These are phyloP conservation scores for Pseudocercospora pini-densiflorae DNA, from an alignment of 2,329 filamentous ascomycete genomes.

Conservation along the genomic window DNA sequence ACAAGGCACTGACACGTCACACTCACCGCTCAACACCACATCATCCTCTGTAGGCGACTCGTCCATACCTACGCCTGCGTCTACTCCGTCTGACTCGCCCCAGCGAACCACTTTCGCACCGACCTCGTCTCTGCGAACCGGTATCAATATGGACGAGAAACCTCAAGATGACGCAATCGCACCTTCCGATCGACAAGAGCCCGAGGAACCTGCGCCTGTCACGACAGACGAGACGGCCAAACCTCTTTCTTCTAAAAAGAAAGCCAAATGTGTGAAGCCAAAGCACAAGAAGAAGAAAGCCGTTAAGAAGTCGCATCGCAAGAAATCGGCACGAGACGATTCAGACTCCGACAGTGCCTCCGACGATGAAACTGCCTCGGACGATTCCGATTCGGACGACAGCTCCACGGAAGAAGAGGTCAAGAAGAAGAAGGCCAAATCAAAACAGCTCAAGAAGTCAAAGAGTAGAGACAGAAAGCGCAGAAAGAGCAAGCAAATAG, in stretches of 20 bases:
- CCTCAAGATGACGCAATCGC: slow-evolving; percentile 26
- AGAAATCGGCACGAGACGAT: slow-evolving; percentile 28
- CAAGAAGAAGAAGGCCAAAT: slow-evolving; percentile 31
- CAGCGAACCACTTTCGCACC: slow-evolving; percentile 21
- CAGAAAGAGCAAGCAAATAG: slow-evolving; percentile 32
- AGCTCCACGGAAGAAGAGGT: slow-evolving; percentile 32
- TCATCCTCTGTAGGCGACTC: slow-evolving; percentile 26
- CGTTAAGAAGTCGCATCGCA: slow-evolving; percentile 25
- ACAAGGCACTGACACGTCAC: slow-evolving; percentile 31
- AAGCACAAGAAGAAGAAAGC: slow-evolving; percentile 32
- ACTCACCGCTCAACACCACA: slow-evolving; percentile 20
- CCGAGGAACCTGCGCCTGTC: slow-evolving; percentile 14
- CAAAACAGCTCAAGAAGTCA: slow-evolving; percentile 30
- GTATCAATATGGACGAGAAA: slow-evolving; percentile 36
- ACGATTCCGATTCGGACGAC: slow-evolving; percentile 27
- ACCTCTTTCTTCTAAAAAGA: slow-evolving; percentile 26
- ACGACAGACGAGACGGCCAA: slow-evolving; percentile 21
- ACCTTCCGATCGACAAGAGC: slow-evolving; percentile 19
- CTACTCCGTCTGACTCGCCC: slow-evolving; percentile 33
- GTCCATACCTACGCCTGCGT: slow-evolving; percentile 31
- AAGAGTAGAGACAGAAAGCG: slow-evolving; percentile 27
- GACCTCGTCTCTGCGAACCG: slow-evolving; percentile 25
- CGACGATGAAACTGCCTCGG: slow-evolving; percentile 21
- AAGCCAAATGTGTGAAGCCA: slow-evolving; percentile 30
- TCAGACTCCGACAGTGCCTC: slow-evolving; percentile 26